These are phyloP conservation scores for Dissoconium aciculare DNA, from an alignment of 2,329 filamentous ascomycete species.

Conservation along the genomic window DNA sequence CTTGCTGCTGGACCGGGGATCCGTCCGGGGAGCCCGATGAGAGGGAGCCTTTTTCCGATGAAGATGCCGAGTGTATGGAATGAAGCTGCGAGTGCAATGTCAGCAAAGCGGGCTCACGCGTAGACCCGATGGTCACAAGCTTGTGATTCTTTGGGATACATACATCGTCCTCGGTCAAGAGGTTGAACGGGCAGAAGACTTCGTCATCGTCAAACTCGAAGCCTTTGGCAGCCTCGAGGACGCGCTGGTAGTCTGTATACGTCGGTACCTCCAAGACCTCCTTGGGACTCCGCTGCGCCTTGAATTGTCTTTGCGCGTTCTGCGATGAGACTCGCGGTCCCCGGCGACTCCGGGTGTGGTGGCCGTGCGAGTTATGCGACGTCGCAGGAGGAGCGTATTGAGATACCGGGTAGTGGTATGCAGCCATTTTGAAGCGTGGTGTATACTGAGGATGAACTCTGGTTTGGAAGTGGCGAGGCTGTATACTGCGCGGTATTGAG, in stretches of 20 bases:
- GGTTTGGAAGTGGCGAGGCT: background rate
- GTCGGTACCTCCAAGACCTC: slow-evolving; percentile 67
- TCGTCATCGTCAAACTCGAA: slow-evolving; percentile 94
- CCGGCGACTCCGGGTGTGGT: slow-evolving; percentile 75
- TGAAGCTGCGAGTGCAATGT: slow-evolving; percentile 47
- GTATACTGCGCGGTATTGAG: too few relatives aligned
- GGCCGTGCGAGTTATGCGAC: slow-evolving; percentile 48
- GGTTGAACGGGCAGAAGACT: slow-evolving; percentile 75
- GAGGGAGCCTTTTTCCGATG: slow-evolving; percentile 84
- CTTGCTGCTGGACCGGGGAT: slow-evolving; percentile 76
- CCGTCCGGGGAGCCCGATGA: slow-evolving; percentile 87
- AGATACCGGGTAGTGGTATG: slow-evolving; percentile 35
- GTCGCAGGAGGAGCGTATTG: slow-evolving; percentile 36
- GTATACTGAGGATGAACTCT: background rate
- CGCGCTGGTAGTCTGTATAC: slow-evolving; percentile 63
- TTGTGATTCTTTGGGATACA: slow-evolving; percentile 14
- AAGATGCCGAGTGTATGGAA: slow-evolving; percentile 68
- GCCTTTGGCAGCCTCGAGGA: slow-evolving; percentile 81
- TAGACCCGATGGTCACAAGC: slow-evolving; percentile 11
- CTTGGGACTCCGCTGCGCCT: slow-evolving; percentile 71
- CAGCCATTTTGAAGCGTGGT: slow-evolving; percentile 27
- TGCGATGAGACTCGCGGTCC: slow-evolving; percentile 70
- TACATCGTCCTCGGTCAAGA: slow-evolving; percentile 90
- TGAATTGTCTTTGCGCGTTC: slow-evolving; percentile 65
- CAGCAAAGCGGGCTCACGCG: slow-evolving; percentile 20